Evolutionary conservation across 129 eudicot species (phyloP), one percentile per base, ranked within the genome.

Genomic region (Deinandra increscens): DNA sequence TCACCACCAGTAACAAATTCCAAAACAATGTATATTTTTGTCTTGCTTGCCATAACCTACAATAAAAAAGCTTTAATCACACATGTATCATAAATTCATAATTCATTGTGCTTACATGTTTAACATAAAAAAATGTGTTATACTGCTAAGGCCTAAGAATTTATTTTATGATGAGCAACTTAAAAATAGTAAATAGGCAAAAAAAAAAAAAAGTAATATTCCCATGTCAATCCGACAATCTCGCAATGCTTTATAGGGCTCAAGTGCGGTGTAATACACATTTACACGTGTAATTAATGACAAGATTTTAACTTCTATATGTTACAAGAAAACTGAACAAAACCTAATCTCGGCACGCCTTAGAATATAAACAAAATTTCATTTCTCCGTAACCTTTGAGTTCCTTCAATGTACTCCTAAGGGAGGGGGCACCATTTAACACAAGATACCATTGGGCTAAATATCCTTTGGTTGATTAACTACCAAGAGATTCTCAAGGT

Each of bases 11-110:
- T 83, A 34, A 87, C 95, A 18, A 79, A 91, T 63, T 91, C 92
- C 54, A 91, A 83, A 68, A 91, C 90, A 91, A 91, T 91, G 45
- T 88, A 87, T 18, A 87, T 85, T 83, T 91, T 91, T 51, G 95
- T 81, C 82, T 91, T 91, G 86, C 97, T 88, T 13, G 90, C 92
- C 60, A 91, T 69, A 19, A 91, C 95, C 97, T 91, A 79, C 67
- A 51, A 58, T 29, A 12, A 29, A 29, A 58, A 58, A 29, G 19
- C 39, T 29, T 58, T 29, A 58, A 29, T n/a, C 64, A 58, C 64
- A 26, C 10, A 58, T 58, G 14, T 13, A 29, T 1, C 9, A 58
- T 58, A 12, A 29, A 26, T 1, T 1, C 9, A 58, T 58, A 12
- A 29, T 58, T 5, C 41, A 29, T 29, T 29, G 64, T 58, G 64